phyloP scores from a whole-genome alignment of 768 basidiomycete genomes.

The Antrodiella citrinella region DNA sequence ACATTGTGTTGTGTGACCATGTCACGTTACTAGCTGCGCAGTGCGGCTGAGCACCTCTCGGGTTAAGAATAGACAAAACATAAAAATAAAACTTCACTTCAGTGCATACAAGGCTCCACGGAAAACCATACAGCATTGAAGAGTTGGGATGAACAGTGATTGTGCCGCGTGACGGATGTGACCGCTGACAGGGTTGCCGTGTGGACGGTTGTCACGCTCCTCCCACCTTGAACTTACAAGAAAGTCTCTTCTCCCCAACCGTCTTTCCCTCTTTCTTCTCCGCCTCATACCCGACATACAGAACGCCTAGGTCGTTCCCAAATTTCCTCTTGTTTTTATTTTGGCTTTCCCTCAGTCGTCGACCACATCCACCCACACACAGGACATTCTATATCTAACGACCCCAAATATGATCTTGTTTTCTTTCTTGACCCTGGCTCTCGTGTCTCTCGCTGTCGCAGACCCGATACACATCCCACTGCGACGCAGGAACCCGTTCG shows the following conservation, averaged over 20 bases:
- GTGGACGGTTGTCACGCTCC: not conserved
- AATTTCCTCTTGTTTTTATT: not conserved
- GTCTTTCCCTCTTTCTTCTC: not conserved
- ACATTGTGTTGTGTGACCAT: not conserved
- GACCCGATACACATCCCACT: slow-evolving; percentile 10
- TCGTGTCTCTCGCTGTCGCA: slow-evolving; percentile 8
- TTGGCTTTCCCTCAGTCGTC: not conserved
- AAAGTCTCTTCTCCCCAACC: not conserved
- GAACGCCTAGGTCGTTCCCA: not conserved
- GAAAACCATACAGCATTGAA: too few relatives aligned
- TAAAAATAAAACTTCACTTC: too few relatives aligned
- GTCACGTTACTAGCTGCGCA: not conserved
- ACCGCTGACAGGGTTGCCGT: not conserved
- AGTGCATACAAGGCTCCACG: too few relatives aligned
- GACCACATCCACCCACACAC: not conserved
- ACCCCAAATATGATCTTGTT: slow-evolving; percentile 4
- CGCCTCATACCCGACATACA: not conserved
- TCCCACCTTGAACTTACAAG: not conserved
- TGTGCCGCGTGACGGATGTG: not conserved
- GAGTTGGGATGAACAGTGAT: too few relatives aligned
- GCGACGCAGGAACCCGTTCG: slow-evolving; percentile 2
- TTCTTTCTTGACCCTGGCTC: slow-evolving; percentile 7
- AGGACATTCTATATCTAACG: not conserved
- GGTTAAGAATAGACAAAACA: too few relatives aligned
- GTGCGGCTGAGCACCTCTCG: too few relatives aligned